phyloP scores from a whole-genome alignment of 129 eudicot genomes.

The Mikania micrantha region DNA sequence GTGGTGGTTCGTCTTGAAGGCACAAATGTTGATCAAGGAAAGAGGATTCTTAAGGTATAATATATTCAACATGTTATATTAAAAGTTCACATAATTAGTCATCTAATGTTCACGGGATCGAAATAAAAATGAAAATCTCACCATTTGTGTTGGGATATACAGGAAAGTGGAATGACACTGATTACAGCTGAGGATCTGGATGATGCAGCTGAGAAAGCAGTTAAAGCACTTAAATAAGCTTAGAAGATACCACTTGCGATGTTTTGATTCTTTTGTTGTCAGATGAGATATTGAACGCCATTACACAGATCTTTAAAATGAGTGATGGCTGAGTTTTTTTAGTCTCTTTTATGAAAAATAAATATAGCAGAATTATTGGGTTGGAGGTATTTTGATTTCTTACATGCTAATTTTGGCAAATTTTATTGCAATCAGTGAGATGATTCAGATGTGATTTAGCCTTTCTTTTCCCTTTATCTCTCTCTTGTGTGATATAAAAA shows the following conservation, averaged over 20 bases:
- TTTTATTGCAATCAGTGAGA: not conserved
- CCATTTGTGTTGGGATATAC: constrained; percentile 8
- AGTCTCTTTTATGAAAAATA: constrained; percentile 13
- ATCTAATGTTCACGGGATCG: not conserved
- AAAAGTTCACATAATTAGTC: not conserved
- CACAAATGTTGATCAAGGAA: constrained; percentile 91
- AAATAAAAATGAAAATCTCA: not conserved
- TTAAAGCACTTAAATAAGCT: constrained; percentile 46
- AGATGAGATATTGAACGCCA: not conserved
- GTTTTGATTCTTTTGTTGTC: constrained; percentile 1
- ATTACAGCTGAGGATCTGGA: constrained; percentile 96
- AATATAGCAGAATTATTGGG: not conserved
- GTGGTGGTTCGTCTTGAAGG: constrained; percentile 96
- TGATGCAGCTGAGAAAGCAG: constrained; percentile 96
- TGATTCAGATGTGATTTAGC: too few relatives aligned
- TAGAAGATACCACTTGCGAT: not conserved
- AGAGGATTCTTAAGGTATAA: constrained; percentile 81
- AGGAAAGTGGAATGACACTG: constrained; percentile 90
- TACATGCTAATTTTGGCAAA: not conserved
- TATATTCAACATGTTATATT: not conserved
- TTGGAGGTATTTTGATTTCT: not conserved
- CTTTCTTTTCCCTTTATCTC: too few relatives aligned
- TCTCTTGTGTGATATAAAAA: too few relatives aligned
- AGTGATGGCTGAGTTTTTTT: not conserved
- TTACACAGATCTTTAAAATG: constrained; percentile 1